Evolutionary conservation across 225 moss, liverwort and hornwort species (phyloP).

Genomic region (Straminergon stramineum): DNA sequence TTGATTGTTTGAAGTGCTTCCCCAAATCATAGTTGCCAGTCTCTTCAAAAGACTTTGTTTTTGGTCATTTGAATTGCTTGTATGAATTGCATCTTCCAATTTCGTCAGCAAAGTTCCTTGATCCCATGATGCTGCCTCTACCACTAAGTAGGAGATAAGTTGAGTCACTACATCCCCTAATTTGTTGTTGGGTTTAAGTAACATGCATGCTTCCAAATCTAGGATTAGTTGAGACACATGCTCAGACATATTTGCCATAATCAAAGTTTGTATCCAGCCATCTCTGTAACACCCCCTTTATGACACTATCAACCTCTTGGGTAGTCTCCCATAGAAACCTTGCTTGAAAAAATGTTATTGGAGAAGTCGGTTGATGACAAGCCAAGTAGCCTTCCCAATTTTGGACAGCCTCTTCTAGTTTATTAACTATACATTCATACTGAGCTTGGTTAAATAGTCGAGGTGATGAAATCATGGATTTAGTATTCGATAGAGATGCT

Average conservation of each 20-base stretch:
- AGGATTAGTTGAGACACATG: background rate
- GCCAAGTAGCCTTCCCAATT: background rate
- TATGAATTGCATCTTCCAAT: background rate
- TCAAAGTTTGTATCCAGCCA: background rate
- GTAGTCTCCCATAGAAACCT: background rate
- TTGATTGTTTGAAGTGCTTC: background rate
- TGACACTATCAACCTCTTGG: background rate
- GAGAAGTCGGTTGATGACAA: background rate
- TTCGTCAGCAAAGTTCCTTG: background rate
- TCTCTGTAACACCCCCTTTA: no score
- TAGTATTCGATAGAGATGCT: background rate
- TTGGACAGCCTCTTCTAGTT: background rate
- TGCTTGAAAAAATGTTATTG: no score
- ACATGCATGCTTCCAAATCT: background rate
- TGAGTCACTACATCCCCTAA: background rate
- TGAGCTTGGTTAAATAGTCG: background rate
- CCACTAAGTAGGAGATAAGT: background rate
- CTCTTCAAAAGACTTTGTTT: background rate
- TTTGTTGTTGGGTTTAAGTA: background rate
- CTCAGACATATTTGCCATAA: background rate
- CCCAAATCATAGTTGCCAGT: background rate
- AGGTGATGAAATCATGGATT: background rate
- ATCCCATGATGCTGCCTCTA: background rate
- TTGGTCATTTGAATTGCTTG: background rate
- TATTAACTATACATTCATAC: background rate